These are phyloP conservation scores for Euphorbia schlechtendalii DNA, from an alignment of 441 rosid species.

Conservation along the genomic window DNA sequence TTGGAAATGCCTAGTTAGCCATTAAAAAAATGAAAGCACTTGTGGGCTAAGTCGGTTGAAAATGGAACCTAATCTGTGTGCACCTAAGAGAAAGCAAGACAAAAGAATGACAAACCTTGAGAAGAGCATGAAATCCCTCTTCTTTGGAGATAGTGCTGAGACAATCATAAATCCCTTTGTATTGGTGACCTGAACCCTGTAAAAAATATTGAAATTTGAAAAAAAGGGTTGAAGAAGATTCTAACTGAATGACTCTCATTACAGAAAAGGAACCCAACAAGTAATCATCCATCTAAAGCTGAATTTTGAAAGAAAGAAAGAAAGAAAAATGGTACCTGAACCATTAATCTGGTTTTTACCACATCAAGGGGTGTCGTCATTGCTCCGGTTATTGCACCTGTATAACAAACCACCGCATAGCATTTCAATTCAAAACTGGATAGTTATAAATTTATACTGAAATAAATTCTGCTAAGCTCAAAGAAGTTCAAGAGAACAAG, in stretches of 20 bases:
- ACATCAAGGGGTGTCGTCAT: slow-evolving; percentile 87
- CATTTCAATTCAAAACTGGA: too few relatives aligned
- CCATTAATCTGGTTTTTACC: slow-evolving; percentile 81
- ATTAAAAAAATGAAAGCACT: too few relatives aligned
- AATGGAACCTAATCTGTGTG: neutral
- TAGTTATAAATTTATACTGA: too few relatives aligned
- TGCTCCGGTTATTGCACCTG: slow-evolving; percentile 88
- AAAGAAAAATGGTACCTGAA: slow-evolving; percentile 43
- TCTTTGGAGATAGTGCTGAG: slow-evolving; percentile 62
- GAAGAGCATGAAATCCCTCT: slow-evolving; percentile 72
- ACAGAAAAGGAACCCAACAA: neutral
- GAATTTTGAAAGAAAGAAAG: too few relatives aligned
- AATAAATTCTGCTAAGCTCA: too few relatives aligned
- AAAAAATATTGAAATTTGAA: neutral
- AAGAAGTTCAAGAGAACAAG: too few relatives aligned
- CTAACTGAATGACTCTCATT: neutral
- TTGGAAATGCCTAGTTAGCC: too few relatives aligned
- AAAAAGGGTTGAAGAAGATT: neutral
- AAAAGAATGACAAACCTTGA: slow-evolving; percentile 44
- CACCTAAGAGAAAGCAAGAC: neutral
- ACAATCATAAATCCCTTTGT: slow-evolving; percentile 64
- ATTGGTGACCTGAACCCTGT: slow-evolving; percentile 69
- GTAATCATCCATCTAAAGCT: neutral
- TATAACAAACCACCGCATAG: slow-evolving; percentile 1
- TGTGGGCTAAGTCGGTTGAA: neutral